Conservation (phyloP, 345 rosid species). For the Noccaea bulbosa region DNA sequence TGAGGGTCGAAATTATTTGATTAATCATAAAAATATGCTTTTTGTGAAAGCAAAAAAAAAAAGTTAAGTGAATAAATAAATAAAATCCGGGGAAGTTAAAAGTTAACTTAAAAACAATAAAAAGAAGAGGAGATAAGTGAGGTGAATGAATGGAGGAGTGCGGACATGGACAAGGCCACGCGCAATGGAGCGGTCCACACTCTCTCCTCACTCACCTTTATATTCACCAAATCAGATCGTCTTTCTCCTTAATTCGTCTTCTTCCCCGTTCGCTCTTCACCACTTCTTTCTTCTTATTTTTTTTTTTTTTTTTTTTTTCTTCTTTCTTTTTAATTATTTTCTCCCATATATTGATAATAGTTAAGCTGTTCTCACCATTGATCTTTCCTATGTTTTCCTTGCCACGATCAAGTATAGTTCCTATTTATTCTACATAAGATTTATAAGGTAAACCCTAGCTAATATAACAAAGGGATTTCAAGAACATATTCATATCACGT, state of each 20-base stretch:
- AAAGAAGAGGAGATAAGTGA: slow-evolving; percentile 45
- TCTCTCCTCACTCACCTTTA: slow-evolving; percentile 27
- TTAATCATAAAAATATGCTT: not conserved
- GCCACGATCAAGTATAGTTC: not conserved
- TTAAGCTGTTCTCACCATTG: slow-evolving; percentile 12
- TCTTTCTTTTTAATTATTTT: slow-evolving; percentile 4
- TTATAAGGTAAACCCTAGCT: slow-evolving; percentile 16
- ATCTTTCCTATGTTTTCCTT: not conserved
- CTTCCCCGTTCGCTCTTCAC: slow-evolving; percentile 2
- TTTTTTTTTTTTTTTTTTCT: not conserved
- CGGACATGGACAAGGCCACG: slow-evolving; percentile 70
- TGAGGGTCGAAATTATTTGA: not conserved
- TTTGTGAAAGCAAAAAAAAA: not conserved
- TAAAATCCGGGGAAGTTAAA: not conserved
- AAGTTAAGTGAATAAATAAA: not conserved
- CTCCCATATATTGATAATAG: not conserved
- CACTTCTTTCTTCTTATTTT: not conserved
- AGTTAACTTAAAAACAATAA: not conserved
- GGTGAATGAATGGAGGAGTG: slow-evolving; percentile 56
- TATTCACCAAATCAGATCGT: slow-evolving; percentile 27
- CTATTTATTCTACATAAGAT: not conserved
- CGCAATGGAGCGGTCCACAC: slow-evolving; percentile 82
- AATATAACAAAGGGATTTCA: not conserved
- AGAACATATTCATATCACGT: not conserved
- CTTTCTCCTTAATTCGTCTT: slow-evolving; percentile 24